Evolutionary conservation across 1,284 basidiomycete genomes (phyloP).

Genomic region (Earliella scabrosa): DNA sequence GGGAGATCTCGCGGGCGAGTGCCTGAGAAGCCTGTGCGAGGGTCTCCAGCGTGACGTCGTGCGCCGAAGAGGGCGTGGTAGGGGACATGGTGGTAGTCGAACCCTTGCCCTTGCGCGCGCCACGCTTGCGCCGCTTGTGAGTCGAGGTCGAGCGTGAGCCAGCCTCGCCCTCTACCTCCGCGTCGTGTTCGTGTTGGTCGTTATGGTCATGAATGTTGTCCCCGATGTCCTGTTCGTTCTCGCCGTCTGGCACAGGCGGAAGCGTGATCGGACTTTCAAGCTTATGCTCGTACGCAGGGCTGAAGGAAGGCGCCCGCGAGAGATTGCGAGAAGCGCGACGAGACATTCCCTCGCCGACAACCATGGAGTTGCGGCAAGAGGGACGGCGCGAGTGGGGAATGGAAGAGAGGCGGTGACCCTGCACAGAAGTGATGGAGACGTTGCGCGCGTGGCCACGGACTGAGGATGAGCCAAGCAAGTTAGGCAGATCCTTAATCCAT

Average conservation of each 20-base stretch:
- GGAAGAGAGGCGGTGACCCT: conserved; percentile 64
- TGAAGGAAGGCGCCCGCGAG: conserved; percentile 63
- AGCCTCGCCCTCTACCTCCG: conserved; percentile 40
- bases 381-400: conserved; percentile 72
- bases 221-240: conserved; percentile 49
- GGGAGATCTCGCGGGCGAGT: conserved; percentile 83
- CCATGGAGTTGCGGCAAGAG: conserved; percentile 59
- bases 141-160: conserved; percentile 63
- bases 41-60: conserved; percentile 64
- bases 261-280: conserved; percentile 22
- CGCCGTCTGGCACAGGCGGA: conserved; percentile 44
- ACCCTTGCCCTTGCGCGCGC: conserved; percentile 74
- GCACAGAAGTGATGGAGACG: conserved; percentile 56
- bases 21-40: conserved; percentile 82
- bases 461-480: conserved; percentile 51
- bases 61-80: conserved; percentile 27
- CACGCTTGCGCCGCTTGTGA: conserved; percentile 79
- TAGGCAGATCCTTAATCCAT: conserved; percentile 85
- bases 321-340: conserved; percentile 58
- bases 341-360: conserved; percentile 44
- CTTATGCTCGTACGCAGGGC: conserved; percentile 53
- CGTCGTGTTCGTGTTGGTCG: conserved; percentile 41
- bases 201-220: conserved; percentile 30
- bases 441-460: conserved; percentile 49
- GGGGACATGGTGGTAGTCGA: conserved; percentile 27